Conservation (phyloP, 2,329 filamentous ascomycete genomes). For the Onygenales sp. region DNA sequence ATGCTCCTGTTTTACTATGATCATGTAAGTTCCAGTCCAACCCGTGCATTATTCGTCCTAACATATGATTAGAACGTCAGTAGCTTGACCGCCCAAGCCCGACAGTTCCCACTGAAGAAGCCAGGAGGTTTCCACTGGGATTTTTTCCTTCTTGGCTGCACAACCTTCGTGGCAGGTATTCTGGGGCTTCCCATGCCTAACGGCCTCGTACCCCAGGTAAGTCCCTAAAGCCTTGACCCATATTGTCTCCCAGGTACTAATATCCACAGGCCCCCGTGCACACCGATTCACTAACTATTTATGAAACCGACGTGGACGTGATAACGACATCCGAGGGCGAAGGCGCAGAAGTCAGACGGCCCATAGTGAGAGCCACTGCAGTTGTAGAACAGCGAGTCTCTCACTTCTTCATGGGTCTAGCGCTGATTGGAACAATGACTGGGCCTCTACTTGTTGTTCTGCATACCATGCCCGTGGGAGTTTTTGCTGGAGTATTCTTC, state of each 20-base stretch:
- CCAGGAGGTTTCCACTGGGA: slow-evolving; percentile 55
- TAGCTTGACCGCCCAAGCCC: slow-evolving; percentile 47
- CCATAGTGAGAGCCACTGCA: slow-evolving; percentile 34
- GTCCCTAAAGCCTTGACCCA: not conserved
- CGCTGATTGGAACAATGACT: slow-evolving; percentile 48
- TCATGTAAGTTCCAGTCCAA: slow-evolving; percentile 28
- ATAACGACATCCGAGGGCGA: slow-evolving; percentile 34
- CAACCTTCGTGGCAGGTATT: slow-evolving; percentile 46
- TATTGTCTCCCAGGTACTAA: not conserved
- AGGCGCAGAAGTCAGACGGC: slow-evolving; percentile 33
- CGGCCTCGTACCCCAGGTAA: slow-evolving; percentile 43
- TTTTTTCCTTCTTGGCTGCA: slow-evolving; percentile 48
- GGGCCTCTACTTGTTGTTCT: slow-evolving; percentile 45
- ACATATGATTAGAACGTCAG: slow-evolving; percentile 35
- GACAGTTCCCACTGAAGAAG: slow-evolving; percentile 47
- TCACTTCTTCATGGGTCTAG: slow-evolving; percentile 47
- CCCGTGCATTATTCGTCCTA: not conserved
- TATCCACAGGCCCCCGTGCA: slow-evolving; percentile 46
- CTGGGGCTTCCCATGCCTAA: slow-evolving; percentile 50
- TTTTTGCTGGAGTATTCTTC: slow-evolving; percentile 50
- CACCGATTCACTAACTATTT: slow-evolving; percentile 42
- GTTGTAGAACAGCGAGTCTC: slow-evolving; percentile 50
- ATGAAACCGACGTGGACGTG: slow-evolving; percentile 31
- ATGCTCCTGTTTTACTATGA: slow-evolving; percentile 50
- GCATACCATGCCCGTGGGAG: slow-evolving; percentile 44